These are phyloP conservation scores for Chimonanthus praecox DNA, from an alignment of 164 flowering plant genomes.

Conservation along the genomic window DNA sequence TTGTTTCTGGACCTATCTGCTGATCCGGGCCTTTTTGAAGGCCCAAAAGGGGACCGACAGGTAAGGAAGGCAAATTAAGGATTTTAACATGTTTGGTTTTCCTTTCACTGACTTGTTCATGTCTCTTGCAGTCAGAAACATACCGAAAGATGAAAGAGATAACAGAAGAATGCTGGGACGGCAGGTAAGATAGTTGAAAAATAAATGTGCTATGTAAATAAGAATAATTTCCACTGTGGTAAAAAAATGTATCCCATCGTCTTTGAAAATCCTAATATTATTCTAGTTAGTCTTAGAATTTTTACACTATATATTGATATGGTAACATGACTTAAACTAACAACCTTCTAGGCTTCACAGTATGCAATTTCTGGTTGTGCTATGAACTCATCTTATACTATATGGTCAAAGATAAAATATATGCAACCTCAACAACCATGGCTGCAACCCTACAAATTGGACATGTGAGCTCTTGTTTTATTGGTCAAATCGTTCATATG, in stretches of 20 bases:
- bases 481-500: background rate
- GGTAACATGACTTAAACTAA: too few species aligned
- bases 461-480: background rate
- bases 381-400: too few species aligned
- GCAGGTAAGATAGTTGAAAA: constrained; percentile 43
- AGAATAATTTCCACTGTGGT: background rate
- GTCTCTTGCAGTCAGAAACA: constrained; percentile 66
- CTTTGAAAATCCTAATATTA: too few species aligned
- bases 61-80: constrained; percentile 31
- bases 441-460: background rate
- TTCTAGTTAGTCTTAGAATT: too few species aligned
- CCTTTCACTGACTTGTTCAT: background rate
- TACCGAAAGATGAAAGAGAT: constrained; percentile 87
- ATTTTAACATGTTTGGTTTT: background rate
- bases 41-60: constrained; percentile 91
- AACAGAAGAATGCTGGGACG: constrained; percentile 89
- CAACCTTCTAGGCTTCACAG: too few species aligned
- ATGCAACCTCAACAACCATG: background rate
- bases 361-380: too few species aligned
- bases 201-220: background rate
- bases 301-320: too few species aligned
- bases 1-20: constrained; percentile 74
- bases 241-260: background rate
- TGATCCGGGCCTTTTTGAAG: constrained; percentile 84
- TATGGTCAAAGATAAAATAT: too few species aligned